phyloP scores from a whole-genome alignment of 1,284 basidiomycete genomes.

The Trametes pubescens region DNA sequence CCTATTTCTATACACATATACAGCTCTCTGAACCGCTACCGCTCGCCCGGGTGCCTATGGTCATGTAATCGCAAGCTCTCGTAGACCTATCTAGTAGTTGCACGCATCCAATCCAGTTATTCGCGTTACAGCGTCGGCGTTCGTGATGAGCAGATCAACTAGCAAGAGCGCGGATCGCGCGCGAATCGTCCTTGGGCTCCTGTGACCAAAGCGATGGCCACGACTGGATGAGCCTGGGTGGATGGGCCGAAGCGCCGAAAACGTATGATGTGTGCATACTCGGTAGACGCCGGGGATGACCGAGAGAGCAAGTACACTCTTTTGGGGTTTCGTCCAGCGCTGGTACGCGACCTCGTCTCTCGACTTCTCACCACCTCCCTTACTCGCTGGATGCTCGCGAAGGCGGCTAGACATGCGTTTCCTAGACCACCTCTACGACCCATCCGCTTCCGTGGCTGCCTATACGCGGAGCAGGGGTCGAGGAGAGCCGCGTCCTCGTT shows the following conservation, averaged over 20 bases:
- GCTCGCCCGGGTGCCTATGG: conserved; percentile 11
- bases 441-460: conserved; percentile 57
- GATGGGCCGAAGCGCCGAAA: not conserved
- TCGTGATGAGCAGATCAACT: not conserved
- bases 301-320: conserved; percentile 9
- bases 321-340: conserved; percentile 11
- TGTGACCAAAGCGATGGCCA: conserved; percentile 16
- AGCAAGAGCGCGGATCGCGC: not conserved
- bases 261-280: conserved; percentile 6
- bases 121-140: not conserved
- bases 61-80: conserved; percentile 27
- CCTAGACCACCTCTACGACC: conserved; percentile 46
- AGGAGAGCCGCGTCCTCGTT: conserved; percentile 12
- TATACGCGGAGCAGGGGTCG: conserved; percentile 40
- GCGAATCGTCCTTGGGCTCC: not conserved
- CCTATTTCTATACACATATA: conserved; percentile 15
- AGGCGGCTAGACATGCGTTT: conserved; percentile 53
- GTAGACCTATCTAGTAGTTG: conserved; percentile 26
- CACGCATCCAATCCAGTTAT: conserved; percentile 17
- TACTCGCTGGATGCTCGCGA: conserved; percentile 60
- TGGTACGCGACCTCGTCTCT: conserved; percentile 8
- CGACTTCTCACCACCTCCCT: conserved; percentile 23
- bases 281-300: conserved; percentile 25
- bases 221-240: conserved; percentile 11
- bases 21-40: conserved; percentile 18